phyloP scores from a whole-genome alignment of 768 basidiomycete genomes.

The Leccinum olivaceopallidum region DNA sequence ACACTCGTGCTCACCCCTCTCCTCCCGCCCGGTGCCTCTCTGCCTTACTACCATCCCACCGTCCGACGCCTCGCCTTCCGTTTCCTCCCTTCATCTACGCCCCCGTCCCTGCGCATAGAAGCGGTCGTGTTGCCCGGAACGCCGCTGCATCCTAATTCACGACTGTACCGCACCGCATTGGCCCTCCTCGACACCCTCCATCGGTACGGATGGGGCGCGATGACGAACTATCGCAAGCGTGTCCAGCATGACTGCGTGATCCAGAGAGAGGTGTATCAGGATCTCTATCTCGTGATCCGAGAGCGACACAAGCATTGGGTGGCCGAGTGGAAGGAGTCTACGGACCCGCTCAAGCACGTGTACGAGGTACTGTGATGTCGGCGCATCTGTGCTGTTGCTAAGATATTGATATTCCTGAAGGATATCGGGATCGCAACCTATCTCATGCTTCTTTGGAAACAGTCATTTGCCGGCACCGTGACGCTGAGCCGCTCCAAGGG shows the following conservation, averaged over 20 bases:
- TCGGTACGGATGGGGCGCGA: constrained; percentile 85
- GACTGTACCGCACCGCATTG: constrained; percentile 80
- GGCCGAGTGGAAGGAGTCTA: constrained; percentile 74
- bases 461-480: constrained; percentile 45
- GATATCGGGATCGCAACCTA: constrained; percentile 96
- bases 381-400: neutral
- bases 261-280: constrained; percentile 79
- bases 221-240: constrained; percentile 84
- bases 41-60: constrained; percentile 92
- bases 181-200: constrained; percentile 80
- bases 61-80: constrained; percentile 81
- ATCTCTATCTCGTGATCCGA: constrained; percentile 85
- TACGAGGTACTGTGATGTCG: constrained; percentile 60
- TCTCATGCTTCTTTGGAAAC: constrained; percentile 89
- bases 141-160: constrained; percentile 51
- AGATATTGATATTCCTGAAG: constrained; percentile 36
- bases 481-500: neutral
- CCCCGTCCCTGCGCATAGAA: constrained; percentile 25
- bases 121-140: constrained; percentile 41
- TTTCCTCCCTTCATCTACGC: constrained; percentile 44
- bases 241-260: constrained; percentile 82
- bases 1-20: constrained; percentile 64
- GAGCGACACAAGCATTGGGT: constrained; percentile 80
- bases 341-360: constrained; percentile 88
- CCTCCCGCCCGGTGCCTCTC: constrained; percentile 37